Percentiles rank a stretch among this genome's conserved stretches.
Evolutionary conservation across 306 rosid species (phyloP).

Genomic region (Dicorynia guianensis): DNA sequence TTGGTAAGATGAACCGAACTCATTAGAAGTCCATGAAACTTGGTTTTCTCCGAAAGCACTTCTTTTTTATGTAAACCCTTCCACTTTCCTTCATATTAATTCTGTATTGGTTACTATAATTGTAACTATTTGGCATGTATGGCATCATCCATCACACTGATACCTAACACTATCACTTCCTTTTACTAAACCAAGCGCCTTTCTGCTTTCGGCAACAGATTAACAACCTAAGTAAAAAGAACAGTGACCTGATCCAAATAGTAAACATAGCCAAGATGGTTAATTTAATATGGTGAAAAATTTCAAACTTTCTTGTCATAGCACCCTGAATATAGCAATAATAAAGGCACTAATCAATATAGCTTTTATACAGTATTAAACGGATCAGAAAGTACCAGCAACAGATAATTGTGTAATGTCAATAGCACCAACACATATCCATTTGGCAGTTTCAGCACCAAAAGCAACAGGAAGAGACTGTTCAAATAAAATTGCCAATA

Average conservation of each 20-base stretch:
- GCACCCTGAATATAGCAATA: too few species aligned
- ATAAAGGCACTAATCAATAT: not conserved
- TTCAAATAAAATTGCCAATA: constrained; percentile 45
- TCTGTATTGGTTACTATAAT: not conserved
- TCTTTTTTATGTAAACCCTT: not conserved
- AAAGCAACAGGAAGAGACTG: constrained; percentile 99
- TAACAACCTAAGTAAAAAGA: not conserved
- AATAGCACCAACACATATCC: constrained; percentile 98
- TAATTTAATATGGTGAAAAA: not conserved
- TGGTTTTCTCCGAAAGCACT: not conserved
- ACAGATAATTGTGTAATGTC: constrained; percentile 90
- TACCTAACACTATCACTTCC: not conserved
- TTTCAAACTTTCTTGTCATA: not conserved
- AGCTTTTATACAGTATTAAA: not conserved
- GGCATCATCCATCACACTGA: not conserved
- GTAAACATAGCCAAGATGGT: not conserved
- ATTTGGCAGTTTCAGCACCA: constrained; percentile 94
- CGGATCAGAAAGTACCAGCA: constrained; percentile 67
- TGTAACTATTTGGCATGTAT: not conserved
- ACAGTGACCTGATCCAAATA: not conserved
- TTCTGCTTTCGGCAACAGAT: not conserved
- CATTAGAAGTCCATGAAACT: not conserved
- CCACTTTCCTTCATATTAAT: not conserved
- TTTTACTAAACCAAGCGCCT: not conserved
- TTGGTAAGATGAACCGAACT: not conserved